phyloP scores from a whole-genome alignment of 495 filamentous ascomycete species.

The Podospora bellae-mahoneyi region DNA sequence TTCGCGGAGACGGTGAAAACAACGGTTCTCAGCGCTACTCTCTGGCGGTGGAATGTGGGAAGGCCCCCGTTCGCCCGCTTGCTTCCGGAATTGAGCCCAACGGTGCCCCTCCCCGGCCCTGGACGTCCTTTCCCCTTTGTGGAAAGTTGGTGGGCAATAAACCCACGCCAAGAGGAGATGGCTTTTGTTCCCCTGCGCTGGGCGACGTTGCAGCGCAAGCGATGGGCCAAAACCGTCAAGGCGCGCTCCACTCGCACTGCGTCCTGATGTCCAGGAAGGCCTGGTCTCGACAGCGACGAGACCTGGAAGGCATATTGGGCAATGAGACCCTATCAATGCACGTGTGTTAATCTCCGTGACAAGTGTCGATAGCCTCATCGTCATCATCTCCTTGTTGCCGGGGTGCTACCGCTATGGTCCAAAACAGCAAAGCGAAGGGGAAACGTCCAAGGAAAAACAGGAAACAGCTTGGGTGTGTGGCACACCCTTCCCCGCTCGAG shows the following conservation, averaged over 20 bases:
- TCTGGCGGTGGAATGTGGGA: not conserved
- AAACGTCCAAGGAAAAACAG: conserved; percentile 7
- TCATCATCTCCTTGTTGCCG: conserved; percentile 15
- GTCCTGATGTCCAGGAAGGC: conserved; percentile 14
- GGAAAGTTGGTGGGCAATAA: conserved; percentile 8
- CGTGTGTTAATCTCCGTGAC: conserved; percentile 12
- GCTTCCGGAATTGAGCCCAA: conserved; percentile 15
- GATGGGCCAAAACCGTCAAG: conserved; percentile 15
- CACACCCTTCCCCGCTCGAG: conserved; percentile 9
- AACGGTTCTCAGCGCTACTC: conserved; percentile 4
- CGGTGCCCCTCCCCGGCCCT: not conserved
- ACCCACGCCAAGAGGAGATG: conserved; percentile 6
- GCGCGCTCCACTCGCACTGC: conserved; percentile 10
- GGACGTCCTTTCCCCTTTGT: conserved; percentile 12
- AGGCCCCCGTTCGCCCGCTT: conserved; percentile 5
- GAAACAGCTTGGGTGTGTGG: not conserved
- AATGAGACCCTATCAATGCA: conserved; percentile 13
- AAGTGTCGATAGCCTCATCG: conserved; percentile 15
- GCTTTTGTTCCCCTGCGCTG: conserved; percentile 8
- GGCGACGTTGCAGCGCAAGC: conserved; percentile 20
- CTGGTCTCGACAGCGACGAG: conserved; percentile 10
- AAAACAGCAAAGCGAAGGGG: not conserved
- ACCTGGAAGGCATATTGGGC: conserved; percentile 5
- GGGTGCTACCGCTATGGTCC: conserved; percentile 3
- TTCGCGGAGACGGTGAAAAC: conserved; percentile 15